Evolutionary conservation across 345 rosid genomes (phyloP), one percentile per base, ranked within the genome.

Genomic region (Ricinus communis): DNA sequence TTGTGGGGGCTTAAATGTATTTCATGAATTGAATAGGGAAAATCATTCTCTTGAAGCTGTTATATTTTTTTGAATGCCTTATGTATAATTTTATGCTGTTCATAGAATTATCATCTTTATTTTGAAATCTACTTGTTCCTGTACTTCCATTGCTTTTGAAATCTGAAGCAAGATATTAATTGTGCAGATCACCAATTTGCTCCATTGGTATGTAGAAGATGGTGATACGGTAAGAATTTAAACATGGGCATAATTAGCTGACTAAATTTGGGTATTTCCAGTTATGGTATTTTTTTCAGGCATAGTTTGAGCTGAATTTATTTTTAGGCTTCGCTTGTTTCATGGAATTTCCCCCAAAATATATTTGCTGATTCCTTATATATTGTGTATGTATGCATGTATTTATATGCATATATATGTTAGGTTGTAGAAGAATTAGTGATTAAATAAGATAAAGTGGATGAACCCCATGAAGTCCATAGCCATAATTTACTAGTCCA

Each of bases 111-210:
- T 38, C 12, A 18, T 21, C 25, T 21, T 41, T 62, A 28, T 40
- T 40, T 62, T 11, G 38, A 62, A 40, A 62, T n/a, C n/a, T n/a
- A 43, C 10, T 3, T 58, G 22, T 31, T 31, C 12, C 19, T 62
- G 8, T 40, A 62, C n/a, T 62, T 62, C 13, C 1, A 41, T 58
- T 43, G 33, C 47, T 0, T 22, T 10, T 62, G 33, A 41, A 62
- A 62, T 43, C 27, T 63, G 24, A 69, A n/a, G 38, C 21, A n/a
- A 55, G 18, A 40, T 63, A 73, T 14, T 57, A 54, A 24, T 41
- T 81, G 43, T 78, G 87, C 97, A 95, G 99, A 83, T 95, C 76
- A 97, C 83, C 68, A 93, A 89, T 70, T 83, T 76, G 69, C 92
- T 95, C 38, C 99, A 89, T 73, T 92, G 85, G 88, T 94, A 94